Evolutionary conservation across 1,139 yeast species (phyloP), one percentile per base, ranked within the genome.

Genomic region (Zygoascus sp.): DNA sequence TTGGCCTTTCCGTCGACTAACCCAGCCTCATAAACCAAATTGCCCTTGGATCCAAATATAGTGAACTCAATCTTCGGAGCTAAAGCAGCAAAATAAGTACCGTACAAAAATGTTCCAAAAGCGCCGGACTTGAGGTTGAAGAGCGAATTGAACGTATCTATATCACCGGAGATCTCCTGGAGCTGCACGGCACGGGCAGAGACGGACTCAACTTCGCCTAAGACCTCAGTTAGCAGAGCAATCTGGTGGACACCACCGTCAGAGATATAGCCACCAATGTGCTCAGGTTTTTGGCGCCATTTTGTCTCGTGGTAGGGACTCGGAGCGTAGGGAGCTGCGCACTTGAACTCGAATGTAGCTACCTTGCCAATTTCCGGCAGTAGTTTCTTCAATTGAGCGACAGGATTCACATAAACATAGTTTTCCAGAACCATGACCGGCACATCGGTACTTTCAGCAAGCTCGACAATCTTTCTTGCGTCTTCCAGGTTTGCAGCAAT

Each of bases 201-300:
- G 32, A 88, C 77, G 3, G 81, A 67, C 47, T 76, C 80, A 20
- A 87, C 83, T 30, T 74, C 73, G 42, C 97, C 96, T 51, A 89
- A 72, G 13, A 87, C 80, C 53, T 79, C 88, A 9, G 95, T 87
- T 58, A 89, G 75, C 40, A 87, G 70, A 2, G 96, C 96, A 64
- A 89, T 71, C 67, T 89, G 96, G 67, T 89, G 97, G 11, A 89
- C 97, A 63, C 97, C 97, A 58, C 96, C 96, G 61, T 89, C 97
- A 55, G 92, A 81, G 58, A 89, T 73, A 66, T 74, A 88, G 0
- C 97, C 97, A 49, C 97, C 97, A 54, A 88, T 77, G 62, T 89
- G 97, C 64, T 87, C 83, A 32, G 97, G 97, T 49, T 81, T 75
- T 63, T 76, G 77, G 74, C 97, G 81, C 97, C 97, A 89, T 27